Base-by-base conservation (phyloP, 306 rosid genomes). In the Adenanthera pavonina region DNA sequence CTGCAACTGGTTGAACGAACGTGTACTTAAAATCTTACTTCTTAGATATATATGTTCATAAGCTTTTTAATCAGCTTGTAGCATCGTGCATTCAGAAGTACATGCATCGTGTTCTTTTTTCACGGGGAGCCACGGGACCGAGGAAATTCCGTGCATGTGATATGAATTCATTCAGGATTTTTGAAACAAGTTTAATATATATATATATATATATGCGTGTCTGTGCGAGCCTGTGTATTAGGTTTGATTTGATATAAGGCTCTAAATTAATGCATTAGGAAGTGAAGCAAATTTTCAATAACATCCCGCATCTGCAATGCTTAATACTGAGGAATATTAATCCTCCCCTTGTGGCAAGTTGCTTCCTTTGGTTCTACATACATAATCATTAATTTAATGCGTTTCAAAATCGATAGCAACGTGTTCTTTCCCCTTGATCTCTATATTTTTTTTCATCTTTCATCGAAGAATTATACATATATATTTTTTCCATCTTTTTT, bases 61-160 rank as follows among this genome's bases (percentile, higher is more conserved):
- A 51, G 61, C 44, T 40, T 38, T 78, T 78, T 17, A 72, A 72
- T 78, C 13, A 72, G 81, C 65, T 16, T 11, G 38, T 13, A 78
- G 53, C 33, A 38, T 77, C 62, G 46, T 77, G 61, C 57, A 34
- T 69, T 41, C 54, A 35, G 16, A 65, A 72, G 52, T 19, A 57
- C 34, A 19, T 57, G 64, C 64, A 53, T 53, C 30, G 34, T 46
- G 11, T 8, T 57, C 61, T 3, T 7, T 54, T 54, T 54, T 54
- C 30, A 6, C 3, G 61, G 61, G 30, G 61, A 54, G 30, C 61
- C 7, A 7, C 2, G 59, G 59, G 25, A 10, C 59, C 0, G 52
- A 48, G 9, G 19, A n/a, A n/a, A n/a, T 19, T 52, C 16, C 2
- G 16, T 48, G 52, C 52, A 48, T 48, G 15, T 11, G 52, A 48